Base-by-base conservation (phyloP, 2,329 filamentous ascomycete genomes). In the Orbilia javanica region DNA sequence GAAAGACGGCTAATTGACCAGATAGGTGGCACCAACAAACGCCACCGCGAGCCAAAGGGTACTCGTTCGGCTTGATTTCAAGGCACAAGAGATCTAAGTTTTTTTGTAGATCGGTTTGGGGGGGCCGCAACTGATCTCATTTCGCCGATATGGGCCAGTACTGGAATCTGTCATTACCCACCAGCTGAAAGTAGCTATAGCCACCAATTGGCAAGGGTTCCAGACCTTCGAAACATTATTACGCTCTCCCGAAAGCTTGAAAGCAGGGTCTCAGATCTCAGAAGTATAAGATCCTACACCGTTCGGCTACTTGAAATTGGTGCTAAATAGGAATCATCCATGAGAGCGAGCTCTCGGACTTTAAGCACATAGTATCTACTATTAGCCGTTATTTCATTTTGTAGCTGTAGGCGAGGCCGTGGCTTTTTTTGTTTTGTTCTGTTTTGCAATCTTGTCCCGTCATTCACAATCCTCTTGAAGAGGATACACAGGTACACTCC, bases 1-100 rank as follows among this genome's bases (percentile, higher is more conserved):
- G 46, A 71, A 71, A 44, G 15, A 52, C 67, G 67, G 67, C n/a
- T 57, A 39, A 42, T 62, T 71, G 29, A 39, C 44, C 36, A 53
- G 18, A 27, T 52, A 29, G n/a, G 42, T 25, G 15, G 48, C 31
- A 64, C 34, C 34, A 62, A 42, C 18, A 6, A 55, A 60, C 65
- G 65, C 65, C 65, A 60, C 65, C 29, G 20, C n/a, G 50, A 29
- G 53, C 39, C 22, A 31, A 62, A 52, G 10, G 29, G 4, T 15
- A 34, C n/a, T 31, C 48, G 18, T 42, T 55, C 4, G 44, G 3
- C 18, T 20, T 34, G 20, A 55, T 42, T 3, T 7, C 5, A 20
- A 34, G 29, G 52, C 29, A 60, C 34, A 60, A 60, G 55, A 60
- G 55, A 60, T 60, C 55, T 60, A 20, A 13, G 55, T 25, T 60